Evolutionary conservation across 768 basidiomycete species (phyloP), one percentile per base, ranked within the genome.

Genomic region (Lactarius trivialis): DNA sequence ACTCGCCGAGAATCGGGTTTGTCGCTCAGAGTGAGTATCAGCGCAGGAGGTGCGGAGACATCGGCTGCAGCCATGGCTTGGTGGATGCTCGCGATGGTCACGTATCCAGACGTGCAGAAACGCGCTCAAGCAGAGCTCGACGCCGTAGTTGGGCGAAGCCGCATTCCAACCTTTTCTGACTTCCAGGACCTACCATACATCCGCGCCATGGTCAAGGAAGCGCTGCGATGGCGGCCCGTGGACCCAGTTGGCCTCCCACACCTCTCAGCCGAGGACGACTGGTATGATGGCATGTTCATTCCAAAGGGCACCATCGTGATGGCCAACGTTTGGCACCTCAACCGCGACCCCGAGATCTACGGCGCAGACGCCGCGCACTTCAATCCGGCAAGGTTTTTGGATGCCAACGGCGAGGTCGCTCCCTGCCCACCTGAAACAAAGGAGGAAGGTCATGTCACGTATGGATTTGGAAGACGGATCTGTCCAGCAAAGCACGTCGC

Each of bases 301-400:
- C 76, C 76, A 2, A 71, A 69, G 26, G 76, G 74, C 15, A 73
- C 75, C 2, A 68, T 74, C 2, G 67, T 76, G 21, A 63, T 75
- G 51, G 65, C 68, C 9, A 75, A 74, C 49, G 55, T 68, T 45
- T 75, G 55, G 58, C 56, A 48, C 26, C 63, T 71, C 48, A 70
- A 72, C 60, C 61, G 57, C 24, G 68, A 72, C 30, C 61, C 68
- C 11, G 63, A 64, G 7, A 64, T 72, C 14, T 73, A 69, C 48
- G 71, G 70, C 9, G 54, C 59, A 12, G 67, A 72, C 43, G 61
- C 39, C 7, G 60, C 60, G 8, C n/a, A 54, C 12, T 72, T 72
- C 55, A 45, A 64, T 32, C 71, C 71, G 2, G 61, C 43, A 12
- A 56, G 73, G 14, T 58, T 67, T 60, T 65, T 74, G 11, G 70